phyloP scores from a whole-genome alignment of 2,329 filamentous ascomycete species.

The Rutstroemia sp. region DNA sequence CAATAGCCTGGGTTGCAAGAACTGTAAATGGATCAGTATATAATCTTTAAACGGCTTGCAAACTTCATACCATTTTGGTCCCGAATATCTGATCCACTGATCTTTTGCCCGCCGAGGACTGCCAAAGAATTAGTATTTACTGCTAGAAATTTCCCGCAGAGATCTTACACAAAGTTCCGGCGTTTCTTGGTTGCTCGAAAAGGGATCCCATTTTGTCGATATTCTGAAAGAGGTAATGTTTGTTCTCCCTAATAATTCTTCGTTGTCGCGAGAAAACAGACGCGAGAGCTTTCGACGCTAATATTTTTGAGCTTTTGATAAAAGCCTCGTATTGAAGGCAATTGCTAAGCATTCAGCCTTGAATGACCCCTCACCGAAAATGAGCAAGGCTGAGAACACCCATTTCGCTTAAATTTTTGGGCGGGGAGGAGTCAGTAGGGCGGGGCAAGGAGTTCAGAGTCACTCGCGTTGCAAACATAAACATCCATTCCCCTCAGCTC shows the following conservation, averaged over 20 bases:
- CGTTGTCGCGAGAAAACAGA: conserved; percentile 10
- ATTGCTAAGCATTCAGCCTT: neutral
- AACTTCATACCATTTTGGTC: conserved; percentile 77
- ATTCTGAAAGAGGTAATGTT: neutral
- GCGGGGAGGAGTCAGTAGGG: conserved; percentile 1
- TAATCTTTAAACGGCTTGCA: conserved; percentile 6
- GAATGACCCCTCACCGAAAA: neutral
- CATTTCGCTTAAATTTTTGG: conserved; percentile 7
- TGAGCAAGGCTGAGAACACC: neutral
- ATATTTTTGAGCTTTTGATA: conserved; percentile 8
- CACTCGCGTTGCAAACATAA: neutral
- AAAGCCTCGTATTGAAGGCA: conserved; percentile 8
- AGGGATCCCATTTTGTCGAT: conserved; percentile 77
- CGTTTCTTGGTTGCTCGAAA: conserved; percentile 89
- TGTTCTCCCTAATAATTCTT: conserved; percentile 1
- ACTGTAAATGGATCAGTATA: conserved; percentile 44
- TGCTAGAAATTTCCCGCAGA: neutral
- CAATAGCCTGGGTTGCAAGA: conserved; percentile 89
- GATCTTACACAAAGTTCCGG: conserved; percentile 74
- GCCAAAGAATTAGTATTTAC: conserved; percentile 26
- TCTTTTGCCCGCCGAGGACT: conserved; percentile 94
- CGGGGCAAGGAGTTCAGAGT: neutral
- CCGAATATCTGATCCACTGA: conserved; percentile 90
- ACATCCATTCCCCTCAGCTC: neutral
- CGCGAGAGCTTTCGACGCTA: conserved; percentile 12